phyloP scores from a whole-genome alignment of 805 yeast genomes.

The Debaryomyces prosopidis region DNA sequence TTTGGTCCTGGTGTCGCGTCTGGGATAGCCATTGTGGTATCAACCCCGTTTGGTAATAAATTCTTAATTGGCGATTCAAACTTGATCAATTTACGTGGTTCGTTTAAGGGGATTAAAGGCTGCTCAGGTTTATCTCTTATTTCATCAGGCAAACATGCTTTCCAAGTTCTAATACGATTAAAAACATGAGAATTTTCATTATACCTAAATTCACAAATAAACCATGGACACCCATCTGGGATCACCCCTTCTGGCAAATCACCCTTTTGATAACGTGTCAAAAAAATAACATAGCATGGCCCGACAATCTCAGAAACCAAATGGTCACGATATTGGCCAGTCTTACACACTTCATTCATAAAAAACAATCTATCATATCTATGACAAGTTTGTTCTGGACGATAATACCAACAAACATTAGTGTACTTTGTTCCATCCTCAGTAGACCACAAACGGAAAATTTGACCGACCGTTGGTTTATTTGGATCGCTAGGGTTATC shows the following conservation, averaged over 20 bases:
- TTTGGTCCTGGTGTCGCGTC: slow-evolving; percentile 79
- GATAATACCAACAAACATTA: slow-evolving; percentile 95
- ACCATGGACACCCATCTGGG: slow-evolving; percentile 78
- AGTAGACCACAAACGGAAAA: slow-evolving; percentile 90
- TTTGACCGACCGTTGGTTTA: slow-evolving; percentile 91
- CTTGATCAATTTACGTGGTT: slow-evolving; percentile 67
- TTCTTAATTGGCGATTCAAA: slow-evolving; percentile 84
- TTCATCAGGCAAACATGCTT: slow-evolving; percentile 97
- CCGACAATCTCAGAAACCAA: slow-evolving; percentile 84
- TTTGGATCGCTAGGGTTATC: slow-evolving; percentile 84
- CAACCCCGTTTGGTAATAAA: slow-evolving; percentile 72
- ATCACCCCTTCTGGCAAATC: slow-evolving; percentile 69
- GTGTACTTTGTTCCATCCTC: slow-evolving; percentile 83
- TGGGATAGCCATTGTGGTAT: slow-evolving; percentile 72
- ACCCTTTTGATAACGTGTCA: slow-evolving; percentile 92
- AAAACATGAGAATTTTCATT: slow-evolving; percentile 88
- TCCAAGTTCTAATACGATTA: slow-evolving; percentile 97
- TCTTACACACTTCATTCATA: slow-evolving; percentile 92
- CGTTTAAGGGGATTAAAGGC: slow-evolving; percentile 67
- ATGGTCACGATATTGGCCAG: slow-evolving; percentile 96
- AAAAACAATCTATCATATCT: slow-evolving; percentile 85
- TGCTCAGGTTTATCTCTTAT: slow-evolving; percentile 80
- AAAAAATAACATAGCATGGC: slow-evolving; percentile 91
- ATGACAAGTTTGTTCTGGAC: slow-evolving; percentile 98
- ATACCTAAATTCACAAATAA: slow-evolving; percentile 92